Base-by-base conservation (phyloP, 2,329 filamentous ascomycete species). In the Hypoxylon sp. region DNA sequence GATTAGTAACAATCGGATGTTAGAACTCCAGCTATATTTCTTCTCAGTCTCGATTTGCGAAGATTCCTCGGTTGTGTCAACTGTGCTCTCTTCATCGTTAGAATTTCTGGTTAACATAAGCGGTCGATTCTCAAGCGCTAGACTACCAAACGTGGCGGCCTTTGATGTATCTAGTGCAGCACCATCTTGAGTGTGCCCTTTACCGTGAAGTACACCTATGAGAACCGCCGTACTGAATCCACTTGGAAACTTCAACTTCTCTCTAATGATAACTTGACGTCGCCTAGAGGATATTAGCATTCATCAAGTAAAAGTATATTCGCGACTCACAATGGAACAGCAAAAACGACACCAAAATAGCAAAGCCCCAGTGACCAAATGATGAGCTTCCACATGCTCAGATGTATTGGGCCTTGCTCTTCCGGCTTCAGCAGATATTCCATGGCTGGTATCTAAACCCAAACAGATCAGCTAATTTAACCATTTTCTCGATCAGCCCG, bases 291-390 rank as follows among this genome's bases (percentile, higher is more conserved):
- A 51, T 24, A 51, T 72, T 62, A 72, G 60, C 10, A 14, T 35
- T 24, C 29, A 44, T 57, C 6, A 11, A n/a, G 10, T 6, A 31
- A 19, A 37, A 17, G 22, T 10, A 19, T 10, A 44, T 17, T 17
- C 8, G 4, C 6, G 24, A 73, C 83, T 80, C 78, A 86, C 85
- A 98, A 78, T 0, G 96, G 96, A 13, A 99, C 95, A 0, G 94
- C 96, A 82, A 99, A 98, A 0, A 98, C 91, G 1, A 98, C 96
- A 0, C 96, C 96, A 78, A 99, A 99, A 76, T 98, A 95, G 78
- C 94, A 98, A 14, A 99, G 88, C 0, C 96, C 96, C 59, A 99
- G 80, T 26, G 94, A 92, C 96, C 96, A 99, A 6, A 98, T 79
- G 5, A 97, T 90, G 70, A 98, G 82, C 78, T 94, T 94, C 83